phyloP scores from a whole-genome alignment of 108 stramenopile species.

The Nannochloropsis oceanica region DNA sequence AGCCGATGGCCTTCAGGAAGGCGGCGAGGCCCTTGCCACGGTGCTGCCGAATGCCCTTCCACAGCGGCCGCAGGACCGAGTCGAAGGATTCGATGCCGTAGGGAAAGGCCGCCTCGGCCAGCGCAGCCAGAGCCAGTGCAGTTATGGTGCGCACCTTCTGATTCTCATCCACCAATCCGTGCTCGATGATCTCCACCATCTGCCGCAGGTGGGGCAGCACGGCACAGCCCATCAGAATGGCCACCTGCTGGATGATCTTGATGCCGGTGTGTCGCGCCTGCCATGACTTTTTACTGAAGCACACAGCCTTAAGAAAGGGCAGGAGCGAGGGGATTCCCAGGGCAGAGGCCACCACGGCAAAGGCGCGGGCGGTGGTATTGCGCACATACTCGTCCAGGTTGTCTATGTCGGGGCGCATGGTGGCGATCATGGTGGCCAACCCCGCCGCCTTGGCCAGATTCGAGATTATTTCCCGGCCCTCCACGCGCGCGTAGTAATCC shows the following conservation, averaged over 20 bases:
- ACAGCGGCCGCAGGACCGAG: constrained; percentile 84
- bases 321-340: constrained; percentile 84
- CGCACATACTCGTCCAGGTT: constrained; percentile 94
- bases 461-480: constrained; percentile 96
- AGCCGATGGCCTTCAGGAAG: constrained; percentile 95
- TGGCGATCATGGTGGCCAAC: constrained; percentile 97
- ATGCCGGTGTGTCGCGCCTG: constrained; percentile 98
- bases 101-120: constrained; percentile 93
- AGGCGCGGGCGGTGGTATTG: constrained; percentile 90
- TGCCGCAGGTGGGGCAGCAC: constrained; percentile 87
- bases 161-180: constrained; percentile 88
- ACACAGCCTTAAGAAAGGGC: constrained; percentile 98
- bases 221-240: constrained; percentile 92
- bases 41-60: constrained; percentile 94
- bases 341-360: constrained; percentile 96
- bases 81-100: constrained; percentile 99
- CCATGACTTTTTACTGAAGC: constrained; percentile 88
- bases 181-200: constrained; percentile 84
- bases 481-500: constrained; percentile 95
- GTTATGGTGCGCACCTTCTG: constrained; percentile 89
- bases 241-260: constrained; percentile 97
- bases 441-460: constrained; percentile 99
- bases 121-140: constrained; percentile 82
- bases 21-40: constrained; percentile 94
- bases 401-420: constrained; percentile 99